Percentiles rank a stretch among this genome's conserved stretches.
Evolutionary conservation across 345 rosid species (phyloP).

Genomic region (Moricandia moricandioides): DNA sequence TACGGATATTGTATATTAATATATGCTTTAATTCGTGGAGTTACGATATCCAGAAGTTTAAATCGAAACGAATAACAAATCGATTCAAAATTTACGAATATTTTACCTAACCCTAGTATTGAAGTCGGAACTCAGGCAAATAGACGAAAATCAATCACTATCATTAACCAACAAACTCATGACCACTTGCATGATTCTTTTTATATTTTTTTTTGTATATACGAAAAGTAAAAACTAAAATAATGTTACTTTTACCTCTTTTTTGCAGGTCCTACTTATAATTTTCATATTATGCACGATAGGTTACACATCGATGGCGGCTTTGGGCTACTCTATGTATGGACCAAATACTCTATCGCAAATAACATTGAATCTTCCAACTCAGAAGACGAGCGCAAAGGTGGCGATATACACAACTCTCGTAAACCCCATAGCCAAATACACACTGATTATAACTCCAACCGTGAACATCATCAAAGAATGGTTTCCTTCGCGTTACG

Average conservation of each 20-base stretch:
- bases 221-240: neutral
- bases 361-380: slow-evolving; percentile 42
- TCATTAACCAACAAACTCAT: neutral
- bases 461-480: slow-evolving; percentile 32
- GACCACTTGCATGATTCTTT: neutral
- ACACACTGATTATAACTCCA: slow-evolving; percentile 44
- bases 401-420: slow-evolving; percentile 48
- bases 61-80: too few relatives aligned
- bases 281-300: slow-evolving; percentile 41
- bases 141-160: too few relatives aligned
- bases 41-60: too few relatives aligned
- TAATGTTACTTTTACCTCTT: neutral
- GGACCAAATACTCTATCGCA: slow-evolving; percentile 43
- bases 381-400: slow-evolving; percentile 37
- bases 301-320: slow-evolving; percentile 43
- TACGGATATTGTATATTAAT: too few relatives aligned
- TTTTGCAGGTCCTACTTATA: slow-evolving; percentile 41
- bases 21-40: too few relatives aligned
- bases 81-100: too few relatives aligned
- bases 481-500: slow-evolving; percentile 33
- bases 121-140: too few relatives aligned
- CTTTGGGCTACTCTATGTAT: slow-evolving; percentile 43
- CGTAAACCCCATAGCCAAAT: slow-evolving; percentile 44
- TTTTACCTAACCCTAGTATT: too few relatives aligned
- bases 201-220: neutral